Evolutionary conservation across 495 filamentous ascomycete genomes (phyloP).

Genomic region (Aspergillus bertholletiae): DNA sequence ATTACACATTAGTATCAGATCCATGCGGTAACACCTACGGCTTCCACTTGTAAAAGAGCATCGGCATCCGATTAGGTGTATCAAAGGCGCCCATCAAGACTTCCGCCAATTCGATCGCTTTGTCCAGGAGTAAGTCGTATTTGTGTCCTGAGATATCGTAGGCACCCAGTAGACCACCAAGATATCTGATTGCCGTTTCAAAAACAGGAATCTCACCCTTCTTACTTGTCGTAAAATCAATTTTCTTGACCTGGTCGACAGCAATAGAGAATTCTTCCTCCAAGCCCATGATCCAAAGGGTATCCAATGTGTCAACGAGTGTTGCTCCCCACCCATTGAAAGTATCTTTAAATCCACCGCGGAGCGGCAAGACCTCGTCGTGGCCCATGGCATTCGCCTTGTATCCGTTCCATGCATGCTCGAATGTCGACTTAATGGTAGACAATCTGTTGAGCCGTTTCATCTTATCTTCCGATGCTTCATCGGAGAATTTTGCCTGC

Average conservation of each 20-base stretch:
- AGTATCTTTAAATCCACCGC: constrained; percentile 59
- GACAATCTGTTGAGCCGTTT: constrained; percentile 60
- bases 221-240: constrained; percentile 81
- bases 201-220: constrained; percentile 72
- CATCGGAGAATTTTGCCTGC: constrained; percentile 67
- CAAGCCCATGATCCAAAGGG: constrained; percentile 93
- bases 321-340: constrained; percentile 97
- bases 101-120: constrained; percentile 84
- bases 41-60: constrained; percentile 81
- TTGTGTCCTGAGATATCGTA: constrained; percentile 75
- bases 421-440: constrained; percentile 64
- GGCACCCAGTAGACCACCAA: constrained; percentile 77
- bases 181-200: constrained; percentile 82
- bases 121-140: constrained; percentile 70
- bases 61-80: constrained; percentile 93
- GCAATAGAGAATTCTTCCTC: constrained; percentile 88
- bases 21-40: constrained; percentile 47
- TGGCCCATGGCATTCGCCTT: constrained; percentile 70
- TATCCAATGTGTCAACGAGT: constrained; percentile 88
- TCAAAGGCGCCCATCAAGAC: constrained; percentile 91
- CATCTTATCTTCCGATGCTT: constrained; percentile 56
- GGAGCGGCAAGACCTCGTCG: constrained; percentile 73
- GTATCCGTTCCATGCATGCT: constrained; percentile 74
- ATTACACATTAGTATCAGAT: neutral
- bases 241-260: constrained; percentile 66